Evolutionary conservation across 805 yeast species (phyloP).

Genomic region (Candida argentea): DNA sequence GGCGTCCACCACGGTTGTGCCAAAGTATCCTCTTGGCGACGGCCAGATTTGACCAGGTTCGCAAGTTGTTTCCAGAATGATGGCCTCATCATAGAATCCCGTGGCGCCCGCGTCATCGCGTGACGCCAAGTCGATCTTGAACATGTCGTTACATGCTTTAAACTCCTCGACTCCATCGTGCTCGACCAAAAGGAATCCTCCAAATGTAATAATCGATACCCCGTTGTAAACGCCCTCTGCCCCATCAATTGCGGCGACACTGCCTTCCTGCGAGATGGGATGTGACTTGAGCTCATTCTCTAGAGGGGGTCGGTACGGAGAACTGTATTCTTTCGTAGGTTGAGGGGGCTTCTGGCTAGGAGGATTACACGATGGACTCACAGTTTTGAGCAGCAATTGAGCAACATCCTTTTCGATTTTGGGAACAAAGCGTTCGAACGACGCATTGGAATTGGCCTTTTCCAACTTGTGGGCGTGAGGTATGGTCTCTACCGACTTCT

Average conservation of each 20-base stretch:
- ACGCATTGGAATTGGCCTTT: too few relatives aligned
- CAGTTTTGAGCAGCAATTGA: too few relatives aligned
- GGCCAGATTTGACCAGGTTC: slow-evolving; percentile 15
- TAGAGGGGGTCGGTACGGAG: too few relatives aligned
- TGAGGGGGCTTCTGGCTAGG: not conserved
- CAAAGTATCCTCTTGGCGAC: slow-evolving; percentile 30
- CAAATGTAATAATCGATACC: slow-evolving; percentile 26
- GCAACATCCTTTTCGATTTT: too few relatives aligned
- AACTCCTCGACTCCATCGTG: slow-evolving; percentile 12
- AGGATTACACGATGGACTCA: too few relatives aligned
- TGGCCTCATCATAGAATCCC: slow-evolving; percentile 13
- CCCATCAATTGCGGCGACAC: too few relatives aligned
- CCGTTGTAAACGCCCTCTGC: slow-evolving; percentile 6
- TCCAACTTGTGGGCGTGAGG: too few relatives aligned
- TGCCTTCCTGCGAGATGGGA: too few relatives aligned
- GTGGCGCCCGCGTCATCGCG: slow-evolving; percentile 8
- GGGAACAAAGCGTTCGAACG: too few relatives aligned
- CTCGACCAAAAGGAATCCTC: slow-evolving; percentile 21
- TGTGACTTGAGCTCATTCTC: too few relatives aligned
- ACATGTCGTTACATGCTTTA: slow-evolving; percentile 22
- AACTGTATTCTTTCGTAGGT: slow-evolving; percentile 1
- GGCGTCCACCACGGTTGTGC: slow-evolving; percentile 19
- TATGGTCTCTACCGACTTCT: too few relatives aligned
- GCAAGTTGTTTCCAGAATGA: slow-evolving; percentile 3
- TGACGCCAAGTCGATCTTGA: slow-evolving; percentile 23